phyloP scores from a whole-genome alignment of 73 alveolate genomes.

The Paraurostyla sp. region DNA sequence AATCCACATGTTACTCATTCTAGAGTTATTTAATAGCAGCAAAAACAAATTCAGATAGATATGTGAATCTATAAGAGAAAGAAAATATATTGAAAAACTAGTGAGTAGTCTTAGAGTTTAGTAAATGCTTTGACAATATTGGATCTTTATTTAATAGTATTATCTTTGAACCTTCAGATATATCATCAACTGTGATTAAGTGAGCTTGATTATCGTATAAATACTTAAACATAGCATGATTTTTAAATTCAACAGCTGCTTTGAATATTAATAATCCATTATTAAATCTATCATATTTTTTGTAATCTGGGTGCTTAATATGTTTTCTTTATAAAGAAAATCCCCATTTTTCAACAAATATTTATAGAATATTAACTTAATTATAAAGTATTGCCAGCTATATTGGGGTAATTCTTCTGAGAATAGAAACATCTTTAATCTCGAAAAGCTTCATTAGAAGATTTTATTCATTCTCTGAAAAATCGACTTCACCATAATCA shows the following conservation, averaged over 20 bases:
- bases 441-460: not conserved
- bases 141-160: not conserved
- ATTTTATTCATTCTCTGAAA: conserved; percentile 9
- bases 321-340: not conserved
- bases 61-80: conserved; percentile 28
- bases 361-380: not conserved
- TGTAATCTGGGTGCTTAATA: conserved; percentile 28
- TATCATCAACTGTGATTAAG: not conserved
- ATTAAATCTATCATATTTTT: not conserved
- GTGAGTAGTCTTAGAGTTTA: not conserved
- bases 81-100: conserved; percentile 10
- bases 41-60: not conserved
- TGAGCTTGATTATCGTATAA: conserved; percentile 19
- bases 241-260: conserved; percentile 28
- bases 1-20: not conserved
- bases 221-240: conserved; percentile 26
- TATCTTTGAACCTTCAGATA: conserved; percentile 27
- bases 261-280: conserved; percentile 37
- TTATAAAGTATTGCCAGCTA: conserved; percentile 33
- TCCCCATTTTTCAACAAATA: conserved; percentile 29
- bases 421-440: not conserved
- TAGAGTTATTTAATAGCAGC: not conserved
- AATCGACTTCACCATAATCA: conserved; percentile 36
- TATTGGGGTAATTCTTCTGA: conserved; percentile 6
- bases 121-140: not conserved